These are phyloP conservation scores for Picea glauca DNA, from an alignment of 75 land plant species.

Conservation along the genomic window DNA sequence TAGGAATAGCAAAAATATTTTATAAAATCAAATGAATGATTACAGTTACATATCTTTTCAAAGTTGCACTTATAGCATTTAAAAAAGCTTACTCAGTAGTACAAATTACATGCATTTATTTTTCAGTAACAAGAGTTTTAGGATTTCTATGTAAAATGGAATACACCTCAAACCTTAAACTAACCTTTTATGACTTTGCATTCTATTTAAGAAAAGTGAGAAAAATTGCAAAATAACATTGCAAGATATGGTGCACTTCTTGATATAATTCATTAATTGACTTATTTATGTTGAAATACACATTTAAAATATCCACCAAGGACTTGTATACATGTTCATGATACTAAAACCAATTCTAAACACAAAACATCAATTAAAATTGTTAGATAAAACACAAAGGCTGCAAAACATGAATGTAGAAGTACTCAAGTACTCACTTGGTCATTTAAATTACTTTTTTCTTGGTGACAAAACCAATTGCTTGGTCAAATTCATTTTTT, in stretches of 20 bases:
- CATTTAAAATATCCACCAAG: constrained; percentile 84
- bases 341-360: constrained; percentile 72
- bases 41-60: too few species aligned
- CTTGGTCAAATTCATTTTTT: constrained; percentile 82
- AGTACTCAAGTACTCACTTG: neutral
- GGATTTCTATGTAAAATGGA: neutral
- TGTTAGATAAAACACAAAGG: neutral
- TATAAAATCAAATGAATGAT: too few species aligned
- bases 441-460: constrained; percentile 50
- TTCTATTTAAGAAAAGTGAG: neutral
- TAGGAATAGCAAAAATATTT: too few species aligned
- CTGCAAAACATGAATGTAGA: neutral
- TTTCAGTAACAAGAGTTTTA: too few species aligned
- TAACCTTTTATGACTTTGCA: neutral
- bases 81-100: too few species aligned
- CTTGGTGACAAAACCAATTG: constrained; percentile 83
- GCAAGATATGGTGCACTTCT: too few species aligned
- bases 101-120: too few species aligned
- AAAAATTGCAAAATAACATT: too few species aligned
- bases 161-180: neutral
- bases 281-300: constrained; percentile 83
- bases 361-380: neutral
- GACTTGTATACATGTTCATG: constrained; percentile 88
- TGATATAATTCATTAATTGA: constrained; percentile 77
- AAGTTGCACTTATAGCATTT: too few species aligned